Evolutionary conservation across 352 stramenopile species (phyloP), one percentile per base, ranked within the genome.

Genomic region (Thalassiosira mediterranea): DNA sequence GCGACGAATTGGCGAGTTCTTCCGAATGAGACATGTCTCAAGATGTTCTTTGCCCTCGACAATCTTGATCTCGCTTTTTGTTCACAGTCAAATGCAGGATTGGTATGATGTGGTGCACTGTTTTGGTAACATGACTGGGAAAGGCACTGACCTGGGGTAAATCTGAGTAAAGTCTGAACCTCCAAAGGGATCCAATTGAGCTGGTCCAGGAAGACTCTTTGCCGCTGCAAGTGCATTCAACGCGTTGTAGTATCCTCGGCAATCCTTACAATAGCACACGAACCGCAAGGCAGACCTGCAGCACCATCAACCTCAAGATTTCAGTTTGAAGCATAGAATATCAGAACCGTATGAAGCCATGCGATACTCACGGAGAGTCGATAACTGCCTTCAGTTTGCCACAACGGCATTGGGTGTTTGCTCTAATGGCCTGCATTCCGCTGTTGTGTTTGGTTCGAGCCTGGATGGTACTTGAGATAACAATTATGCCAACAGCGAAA

Each of bases 231-330:
- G 23, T 10, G 19, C 34, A 56, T 86, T 76, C 4, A 86, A 40
- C 11, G 73, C 71, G n/a, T 83, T 76, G 59, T 79, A 83, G 53
- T 86, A 86, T 38, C 73, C 78, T 40, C 69, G 52, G 59, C 69
- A 83, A 37, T 86, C 78, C 44, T 63, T 64, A 28, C 73, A 72
- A 42, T 86, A 83, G 56, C 78, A 86, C 5, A 86, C 78, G 25
- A 86, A 54, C 64, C 73, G 58, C 19, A 86, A 37, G 1, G 62
- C 71, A 48, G 76, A 79, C n/a, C n/a, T n/a, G n/a, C n/a, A n/a
- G n/a, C n/a, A n/a, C n/a, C n/a, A n/a, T n/a, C n/a, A n/a, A n/a
- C n/a, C n/a, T n/a, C n/a, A n/a, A n/a, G n/a, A n/a, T n/a, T n/a
- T n/a, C n/a, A n/a, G n/a, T n/a, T n/a, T n/a, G n/a, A n/a, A n/a